phyloP scores from a whole-genome alignment of 2,329 filamentous ascomycete genomes.

The Colletotrichum scovillei region DNA sequence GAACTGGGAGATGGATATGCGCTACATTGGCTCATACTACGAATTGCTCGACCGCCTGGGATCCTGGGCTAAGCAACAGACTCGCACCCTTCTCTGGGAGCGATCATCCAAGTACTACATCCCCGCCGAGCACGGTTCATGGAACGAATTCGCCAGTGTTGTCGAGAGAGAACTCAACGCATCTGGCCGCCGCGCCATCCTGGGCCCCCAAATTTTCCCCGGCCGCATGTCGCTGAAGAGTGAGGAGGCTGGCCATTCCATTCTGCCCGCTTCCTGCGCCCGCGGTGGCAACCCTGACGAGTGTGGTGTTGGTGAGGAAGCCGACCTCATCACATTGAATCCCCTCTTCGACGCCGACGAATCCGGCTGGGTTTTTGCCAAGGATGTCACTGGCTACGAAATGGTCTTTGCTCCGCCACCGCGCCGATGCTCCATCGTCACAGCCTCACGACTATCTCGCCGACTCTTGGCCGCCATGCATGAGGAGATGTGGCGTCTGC shows the following conservation, averaged over 20 bases:
- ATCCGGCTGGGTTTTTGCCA: constrained; percentile 79
- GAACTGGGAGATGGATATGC: constrained; percentile 79
- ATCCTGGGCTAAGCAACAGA: constrained; percentile 75
- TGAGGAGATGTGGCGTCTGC: constrained; percentile 74
- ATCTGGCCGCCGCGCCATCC: constrained; percentile 67
- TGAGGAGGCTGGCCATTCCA: constrained; percentile 63
- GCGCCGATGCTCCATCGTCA: constrained; percentile 78
- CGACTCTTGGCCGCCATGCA: constrained; percentile 79
- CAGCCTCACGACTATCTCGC: constrained; percentile 74
- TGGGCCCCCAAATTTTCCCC: constrained; percentile 72
- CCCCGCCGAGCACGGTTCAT: constrained; percentile 74
- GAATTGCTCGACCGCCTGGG: constrained; percentile 78
- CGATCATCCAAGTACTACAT: constrained; percentile 82
- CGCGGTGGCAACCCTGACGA: constrained; percentile 60
- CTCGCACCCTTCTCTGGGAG: constrained; percentile 81
- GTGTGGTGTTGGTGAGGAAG: constrained; percentile 78
- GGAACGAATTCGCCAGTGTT: constrained; percentile 76
- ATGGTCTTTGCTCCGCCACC: constrained; percentile 64
- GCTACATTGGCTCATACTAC: constrained; percentile 74
- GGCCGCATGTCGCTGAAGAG: constrained; percentile 59
- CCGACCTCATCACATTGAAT: constrained; percentile 82
- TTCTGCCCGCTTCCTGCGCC: constrained; percentile 66
- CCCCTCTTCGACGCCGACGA: constrained; percentile 78
- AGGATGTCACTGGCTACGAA: constrained; percentile 78
- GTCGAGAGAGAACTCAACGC: constrained; percentile 70